Conservation (phyloP, 805 yeast genomes). For the Saturnispora saitoi region DNA sequence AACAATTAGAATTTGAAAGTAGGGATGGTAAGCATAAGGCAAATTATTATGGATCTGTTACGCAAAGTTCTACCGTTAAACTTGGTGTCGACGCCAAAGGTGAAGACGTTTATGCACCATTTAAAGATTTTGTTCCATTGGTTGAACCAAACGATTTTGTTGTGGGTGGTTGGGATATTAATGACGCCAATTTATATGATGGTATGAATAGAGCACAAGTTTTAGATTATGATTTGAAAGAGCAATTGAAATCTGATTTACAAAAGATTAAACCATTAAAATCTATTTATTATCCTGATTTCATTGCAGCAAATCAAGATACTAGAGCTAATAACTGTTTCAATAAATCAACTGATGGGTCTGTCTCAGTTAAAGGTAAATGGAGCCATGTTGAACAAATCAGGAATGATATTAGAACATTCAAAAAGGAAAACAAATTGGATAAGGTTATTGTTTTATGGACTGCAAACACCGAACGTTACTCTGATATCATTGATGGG, state of each 20-base stretch:
- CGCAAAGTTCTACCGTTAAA: conserved; percentile 85
- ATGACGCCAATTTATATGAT: conserved; percentile 54
- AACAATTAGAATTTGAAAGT: conserved; percentile 68
- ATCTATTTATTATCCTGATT: conserved; percentile 90
- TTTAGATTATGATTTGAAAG: conserved; percentile 76
- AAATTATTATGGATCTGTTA: conserved; percentile 89
- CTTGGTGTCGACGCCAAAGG: conserved; percentile 79
- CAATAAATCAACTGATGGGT: conserved; percentile 45
- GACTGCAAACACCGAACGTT: conserved; percentile 97
- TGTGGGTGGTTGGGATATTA: conserved; percentile 94
- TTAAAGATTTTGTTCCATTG: conserved; percentile 82
- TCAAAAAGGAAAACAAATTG: conserved; percentile 61
- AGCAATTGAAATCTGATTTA: conserved; percentile 59
- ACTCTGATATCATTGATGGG: conserved; percentile 65
- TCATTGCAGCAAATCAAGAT: conserved; percentile 89
- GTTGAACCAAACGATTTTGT: conserved; percentile 85
- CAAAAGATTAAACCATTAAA: conserved; percentile 60
- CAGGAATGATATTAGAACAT: conserved; percentile 73
- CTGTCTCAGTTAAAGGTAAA: conserved; percentile 49
- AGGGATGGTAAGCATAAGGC: conserved; percentile 65
- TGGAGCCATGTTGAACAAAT: conserved; percentile 86
- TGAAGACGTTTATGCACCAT: conserved; percentile 85
- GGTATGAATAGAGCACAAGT: conserved; percentile 85
- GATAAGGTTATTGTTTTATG: conserved; percentile 88
- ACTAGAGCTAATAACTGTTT: conserved; percentile 85